A percentile compares a stretch with the other conserved stretches of the same genome.
Evolutionary conservation across 1,284 basidiomycete species (phyloP).

Genomic region (Rhodotorula mucilaginosa): DNA sequence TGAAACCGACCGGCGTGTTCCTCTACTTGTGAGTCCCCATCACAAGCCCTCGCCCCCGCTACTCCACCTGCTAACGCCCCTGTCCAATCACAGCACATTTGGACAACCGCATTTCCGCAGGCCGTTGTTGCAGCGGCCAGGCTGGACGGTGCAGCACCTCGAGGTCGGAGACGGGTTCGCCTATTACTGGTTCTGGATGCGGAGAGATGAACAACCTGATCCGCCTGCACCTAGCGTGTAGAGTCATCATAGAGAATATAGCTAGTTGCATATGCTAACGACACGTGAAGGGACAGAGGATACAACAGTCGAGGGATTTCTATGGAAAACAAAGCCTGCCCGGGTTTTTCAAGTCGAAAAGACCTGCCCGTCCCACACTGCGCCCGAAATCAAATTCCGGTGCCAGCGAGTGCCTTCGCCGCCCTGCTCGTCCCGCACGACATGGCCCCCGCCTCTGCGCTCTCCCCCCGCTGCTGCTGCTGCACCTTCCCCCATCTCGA

Average conservation of each 20-base stretch:
- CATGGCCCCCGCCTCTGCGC: slow-evolving; percentile 50
- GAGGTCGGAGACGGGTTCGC: slow-evolving; percentile 34
- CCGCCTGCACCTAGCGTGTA: neutral
- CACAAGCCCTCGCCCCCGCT: neutral
- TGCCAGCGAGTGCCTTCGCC: slow-evolving; percentile 61
- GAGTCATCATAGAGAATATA: neutral
- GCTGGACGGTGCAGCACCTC: slow-evolving; percentile 25
- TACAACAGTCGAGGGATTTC: neutral
- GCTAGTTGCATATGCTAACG: neutral
- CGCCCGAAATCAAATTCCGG: slow-evolving; percentile 65
- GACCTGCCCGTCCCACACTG: slow-evolving; percentile 63
- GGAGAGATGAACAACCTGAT: neutral
- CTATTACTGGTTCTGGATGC: slow-evolving; percentile 32
- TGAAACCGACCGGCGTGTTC: slow-evolving; percentile 21
- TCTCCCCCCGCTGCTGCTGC: neutral
- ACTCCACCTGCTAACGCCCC: neutral
- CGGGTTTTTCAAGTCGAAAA: neutral
- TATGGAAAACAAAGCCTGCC: neutral
- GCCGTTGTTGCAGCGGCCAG: slow-evolving; percentile 25
- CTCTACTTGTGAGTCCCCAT: slow-evolving; percentile 15
- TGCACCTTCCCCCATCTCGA: slow-evolving; percentile 55
- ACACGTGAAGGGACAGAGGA: neutral
- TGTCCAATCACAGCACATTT: slow-evolving; percentile 2
- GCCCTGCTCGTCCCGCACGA: slow-evolving; percentile 70
- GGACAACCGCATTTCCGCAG: slow-evolving; percentile 35